Base-by-base conservation (phyloP, 2,329 filamentous ascomycete species). In the Albifimbria verrucaria region DNA sequence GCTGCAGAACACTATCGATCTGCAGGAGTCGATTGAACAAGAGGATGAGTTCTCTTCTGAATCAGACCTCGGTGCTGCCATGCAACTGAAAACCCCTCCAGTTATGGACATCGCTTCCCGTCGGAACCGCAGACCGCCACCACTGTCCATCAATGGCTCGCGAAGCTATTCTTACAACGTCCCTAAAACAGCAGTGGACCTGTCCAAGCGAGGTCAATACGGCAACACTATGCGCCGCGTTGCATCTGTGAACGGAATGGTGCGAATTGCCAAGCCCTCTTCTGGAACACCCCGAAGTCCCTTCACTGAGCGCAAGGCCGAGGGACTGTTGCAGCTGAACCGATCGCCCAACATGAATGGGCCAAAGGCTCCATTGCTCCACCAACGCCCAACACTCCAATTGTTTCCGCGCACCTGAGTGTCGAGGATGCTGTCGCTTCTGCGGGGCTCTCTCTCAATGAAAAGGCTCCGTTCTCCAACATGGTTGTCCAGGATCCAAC, bases 51-150 rank as follows among this genome's bases (percentile, higher is more conserved):
- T 56, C 20, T 50, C 48, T 17, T 50, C 52, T 10, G 62, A 62
- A 43, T 50, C 54, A 15, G 54, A 52, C n/a, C 44, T 54, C 39
- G 52, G 49, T 42, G 28, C 55, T 4, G 49, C 43, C 22, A 56
- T 52, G 25, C 68, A 66, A 24, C 69, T 80, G 61, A 77, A 73
- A 59, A 80, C 79, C 1, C 74, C 79, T 0, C 75, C 78, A 10
- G 73, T 75, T 0, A 71, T 79, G 51, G 80, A 83, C 58, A 79
- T 83, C 55, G 81, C 80, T 17, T 76, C 75, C 18, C 75, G 81
- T 45, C 74, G 81, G 51, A 76, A 79, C 50, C 74, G 66, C 46
- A 68, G 70, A 4, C 68, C 69, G 10, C 65, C 79, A 24, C 73
- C 77, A 25, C 69, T 82, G n/a, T 72, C 75, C 24, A 71, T 78